Evolutionary conservation across 352 stramenopile species (phyloP).

Genomic region (Plasmopara muralis): DNA sequence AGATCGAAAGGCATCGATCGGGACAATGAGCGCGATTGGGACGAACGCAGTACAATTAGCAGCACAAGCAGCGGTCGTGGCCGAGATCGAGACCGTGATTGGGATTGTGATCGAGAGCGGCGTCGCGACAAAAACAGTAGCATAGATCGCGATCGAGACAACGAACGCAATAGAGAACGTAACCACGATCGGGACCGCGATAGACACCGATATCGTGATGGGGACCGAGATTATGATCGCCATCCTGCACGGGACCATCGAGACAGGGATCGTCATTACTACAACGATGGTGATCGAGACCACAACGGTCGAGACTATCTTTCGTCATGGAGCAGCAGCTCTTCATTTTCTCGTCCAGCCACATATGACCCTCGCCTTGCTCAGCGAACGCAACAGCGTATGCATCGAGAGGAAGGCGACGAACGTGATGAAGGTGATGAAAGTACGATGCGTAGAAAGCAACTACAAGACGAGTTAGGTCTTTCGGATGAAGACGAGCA

Average conservation of each 20-base stretch:
- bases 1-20: slow-evolving; percentile 10
- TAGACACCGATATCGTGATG: slow-evolving; percentile 30
- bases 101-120: slow-evolving; percentile 11
- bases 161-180: slow-evolving; percentile 26
- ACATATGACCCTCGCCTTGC: slow-evolving; percentile 77
- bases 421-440: slow-evolving; percentile 28
- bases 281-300: slow-evolving; percentile 31
- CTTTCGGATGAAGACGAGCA: slow-evolving; percentile 52
- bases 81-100: slow-evolving; percentile 19
- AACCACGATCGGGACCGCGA: slow-evolving; percentile 32
- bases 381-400: slow-evolving; percentile 40
- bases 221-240: slow-evolving; percentile 23
- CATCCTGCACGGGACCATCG: slow-evolving; percentile 23
- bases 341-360: slow-evolving; percentile 71
- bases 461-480: slow-evolving; percentile 66
- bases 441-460: slow-evolving; percentile 40
- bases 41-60: slow-evolving; percentile 24
- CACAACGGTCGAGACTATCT: slow-evolving; percentile 22
- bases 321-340: slow-evolving; percentile 22
- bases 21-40: slow-evolving; percentile 21
- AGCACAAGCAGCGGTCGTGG: slow-evolving; percentile 24
- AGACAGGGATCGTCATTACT: slow-evolving; percentile 21
- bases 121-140: neutral
- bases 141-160: slow-evolving; percentile 10
- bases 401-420: slow-evolving; percentile 34